Percentiles rank a stretch among this genome's conserved stretches.
phyloP scores from a whole-genome alignment of 2,329 filamentous ascomycete genomes.

The Colletotrichum aenigma region DNA sequence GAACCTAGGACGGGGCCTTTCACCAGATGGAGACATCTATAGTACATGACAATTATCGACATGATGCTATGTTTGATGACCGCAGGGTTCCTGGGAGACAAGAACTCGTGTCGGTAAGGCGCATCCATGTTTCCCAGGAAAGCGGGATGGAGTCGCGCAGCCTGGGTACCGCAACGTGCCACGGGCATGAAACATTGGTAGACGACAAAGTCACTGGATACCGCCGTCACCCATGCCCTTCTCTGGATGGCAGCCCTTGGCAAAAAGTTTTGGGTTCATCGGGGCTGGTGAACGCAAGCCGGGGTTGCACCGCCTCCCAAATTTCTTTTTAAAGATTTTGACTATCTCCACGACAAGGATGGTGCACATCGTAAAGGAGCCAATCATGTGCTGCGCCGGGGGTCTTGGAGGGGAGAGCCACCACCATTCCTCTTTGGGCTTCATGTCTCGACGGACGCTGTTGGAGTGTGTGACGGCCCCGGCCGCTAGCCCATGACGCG shows the following conservation, averaged over 20 bases:
- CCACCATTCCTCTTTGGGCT: constrained; percentile 15
- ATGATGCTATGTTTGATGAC: constrained; percentile 13
- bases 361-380: constrained; percentile 9
- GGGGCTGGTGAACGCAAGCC: constrained; percentile 6
- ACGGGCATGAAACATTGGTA: constrained; percentile 7
- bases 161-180: background rate
- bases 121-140: constrained; percentile 4
- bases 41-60: background rate
- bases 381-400: constrained; percentile 5
- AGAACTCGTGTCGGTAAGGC: constrained; percentile 7
- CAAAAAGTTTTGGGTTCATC: constrained; percentile 1
- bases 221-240: background rate
- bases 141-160: background rate
- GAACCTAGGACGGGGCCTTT: background rate
- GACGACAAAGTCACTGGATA: background rate
- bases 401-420: constrained; percentile 19
- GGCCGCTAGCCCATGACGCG: background rate
- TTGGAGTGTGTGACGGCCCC: background rate
- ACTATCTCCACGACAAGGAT: constrained; percentile 18
- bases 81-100: constrained; percentile 2
- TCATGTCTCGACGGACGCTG: constrained; percentile 18
- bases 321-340: constrained; percentile 24
- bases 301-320: constrained; percentile 21
- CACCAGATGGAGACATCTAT: background rate
- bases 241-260: constrained; percentile 14